Conservation (phyloP, 306 rosid species). For the Lagenaria siceraria region DNA sequence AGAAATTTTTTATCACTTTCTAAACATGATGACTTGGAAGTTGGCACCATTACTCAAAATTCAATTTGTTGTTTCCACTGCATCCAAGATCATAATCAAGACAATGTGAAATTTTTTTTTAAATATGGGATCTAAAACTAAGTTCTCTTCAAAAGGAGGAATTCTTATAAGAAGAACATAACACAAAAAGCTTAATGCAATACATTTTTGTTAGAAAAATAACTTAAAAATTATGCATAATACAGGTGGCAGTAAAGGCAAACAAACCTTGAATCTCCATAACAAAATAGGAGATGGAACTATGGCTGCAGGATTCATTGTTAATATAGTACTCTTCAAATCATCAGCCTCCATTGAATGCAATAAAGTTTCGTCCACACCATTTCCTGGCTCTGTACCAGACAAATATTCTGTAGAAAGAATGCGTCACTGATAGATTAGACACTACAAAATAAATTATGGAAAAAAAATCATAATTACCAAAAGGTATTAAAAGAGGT, state of each 20-base stretch:
- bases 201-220: not conserved
- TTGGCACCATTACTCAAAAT: not conserved
- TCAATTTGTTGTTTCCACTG: not conserved
- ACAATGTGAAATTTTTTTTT: not conserved
- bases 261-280: constrained; percentile 83
- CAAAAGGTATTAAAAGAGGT: constrained; percentile 8
- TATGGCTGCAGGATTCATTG: constrained; percentile 33
- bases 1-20: not conserved
- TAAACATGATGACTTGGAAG: not conserved
- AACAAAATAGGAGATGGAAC: constrained; percentile 75
- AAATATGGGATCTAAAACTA: not conserved
- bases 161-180: not conserved
- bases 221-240: not conserved
- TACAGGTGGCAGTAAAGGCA: not conserved
- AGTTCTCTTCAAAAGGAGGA: not conserved
- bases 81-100: not conserved
- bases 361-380: constrained; percentile 48
- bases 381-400: constrained; percentile 64
- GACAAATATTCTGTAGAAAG: constrained; percentile 12
- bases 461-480: not conserved
- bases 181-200: not conserved
- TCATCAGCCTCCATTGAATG: constrained; percentile 32
- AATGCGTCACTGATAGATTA: constrained; percentile 1
- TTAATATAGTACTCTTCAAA: constrained; percentile 31
- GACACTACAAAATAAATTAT: not conserved